Base-by-base conservation (phyloP, 2,329 filamentous ascomycete genomes). In the Beauveria rudraprayagi region DNA sequence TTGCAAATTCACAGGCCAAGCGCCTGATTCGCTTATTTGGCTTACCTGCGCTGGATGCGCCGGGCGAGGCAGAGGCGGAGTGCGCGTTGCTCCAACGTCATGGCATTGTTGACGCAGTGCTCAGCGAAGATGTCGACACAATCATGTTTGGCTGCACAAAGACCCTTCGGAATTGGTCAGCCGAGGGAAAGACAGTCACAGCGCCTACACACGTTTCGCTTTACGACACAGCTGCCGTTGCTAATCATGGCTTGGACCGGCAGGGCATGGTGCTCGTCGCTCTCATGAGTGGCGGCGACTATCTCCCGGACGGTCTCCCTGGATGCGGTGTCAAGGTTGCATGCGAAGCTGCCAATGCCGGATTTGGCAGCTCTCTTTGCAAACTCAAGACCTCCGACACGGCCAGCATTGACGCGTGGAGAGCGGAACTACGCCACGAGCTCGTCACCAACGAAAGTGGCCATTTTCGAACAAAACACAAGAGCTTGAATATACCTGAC, bases 111-210 rank as follows among this genome's bases (percentile, higher is more conserved):
- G 94, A 99, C 72, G 93, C 91, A 0, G 94, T 97, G 1, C 79
- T 99, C 67, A 97, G 91, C 72, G 92, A 99, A 72, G 94, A 99
- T 77, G 92, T 97, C 48, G 94, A 99, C 71, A 94, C 93, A 2
- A 83, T 97, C 68, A 97, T 97, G 93, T 97, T 97, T 75, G 94
- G 94, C 1, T 94, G 91, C 65, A 86, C 83, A 0, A 76, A 85
- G 43, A 93, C 89, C 0, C 76, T 97, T 47, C 83, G 91, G 56
- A 93, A 91, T 68, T 97, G 91, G 87, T 90, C 90, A 0, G 82
- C 89, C 3, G 91, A 95, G 70, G 81, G 80, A 14, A 81, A 78
- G 50, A 81, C 78, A n/a, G 77, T 80, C 67, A 89, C 88, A 63
- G 77, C 80, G 0, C 90, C 92, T 0, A 97, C 93, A 0, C 94